These are phyloP conservation scores for Helicocarpus griseus DNA, from an alignment of 2,329 filamentous ascomycete genomes.

Conservation along the genomic window DNA sequence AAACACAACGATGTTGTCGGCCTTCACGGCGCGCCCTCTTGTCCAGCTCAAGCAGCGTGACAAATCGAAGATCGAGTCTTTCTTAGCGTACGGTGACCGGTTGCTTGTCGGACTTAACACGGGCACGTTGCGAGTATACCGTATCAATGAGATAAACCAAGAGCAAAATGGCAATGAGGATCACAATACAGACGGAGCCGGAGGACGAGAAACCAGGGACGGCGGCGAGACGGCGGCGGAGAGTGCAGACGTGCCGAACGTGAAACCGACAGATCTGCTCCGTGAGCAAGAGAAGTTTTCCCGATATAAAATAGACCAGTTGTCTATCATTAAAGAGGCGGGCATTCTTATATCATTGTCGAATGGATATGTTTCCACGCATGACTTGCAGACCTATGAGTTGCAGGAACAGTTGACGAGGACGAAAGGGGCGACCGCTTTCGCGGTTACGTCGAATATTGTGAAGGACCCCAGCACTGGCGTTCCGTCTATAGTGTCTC, in stretches of 20 bases:
- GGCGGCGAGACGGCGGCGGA: conserved; percentile 9
- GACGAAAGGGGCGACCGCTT: conserved; percentile 80
- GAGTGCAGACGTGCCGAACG: conserved; percentile 15
- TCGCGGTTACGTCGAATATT: conserved; percentile 92
- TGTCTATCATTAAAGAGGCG: conserved; percentile 91
- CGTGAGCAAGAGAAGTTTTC: conserved; percentile 94
- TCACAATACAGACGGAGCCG: conserved; percentile 5
- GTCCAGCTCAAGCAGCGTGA: conserved; percentile 93
- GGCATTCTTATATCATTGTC: conserved; percentile 84
- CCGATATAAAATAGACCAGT: conserved; percentile 77
- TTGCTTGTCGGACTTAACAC: conserved; percentile 87
- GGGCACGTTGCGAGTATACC: conserved; percentile 80
- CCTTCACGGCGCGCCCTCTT: conserved; percentile 90
- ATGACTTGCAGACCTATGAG: conserved; percentile 79
- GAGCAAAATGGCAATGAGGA: conserved; percentile 21
- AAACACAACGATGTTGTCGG: conserved; percentile 65
- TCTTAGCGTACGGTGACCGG: conserved; percentile 85
- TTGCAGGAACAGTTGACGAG: conserved; percentile 69
- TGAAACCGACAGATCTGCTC: conserved; percentile 66
- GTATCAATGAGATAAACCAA: conserved; percentile 59
- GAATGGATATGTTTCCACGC: conserved; percentile 77
- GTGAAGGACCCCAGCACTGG: conserved; percentile 78
- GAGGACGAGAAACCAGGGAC: background rate
- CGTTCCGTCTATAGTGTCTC: conserved; percentile 85
- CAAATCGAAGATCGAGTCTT: conserved; percentile 94